A percentile compares a stretch with the other conserved stretches of the same genome.
These are phyloP conservation scores for Entophlyctis helioformis DNA, from an alignment of 192 early-diverging fungal species.

Conservation along the genomic window DNA sequence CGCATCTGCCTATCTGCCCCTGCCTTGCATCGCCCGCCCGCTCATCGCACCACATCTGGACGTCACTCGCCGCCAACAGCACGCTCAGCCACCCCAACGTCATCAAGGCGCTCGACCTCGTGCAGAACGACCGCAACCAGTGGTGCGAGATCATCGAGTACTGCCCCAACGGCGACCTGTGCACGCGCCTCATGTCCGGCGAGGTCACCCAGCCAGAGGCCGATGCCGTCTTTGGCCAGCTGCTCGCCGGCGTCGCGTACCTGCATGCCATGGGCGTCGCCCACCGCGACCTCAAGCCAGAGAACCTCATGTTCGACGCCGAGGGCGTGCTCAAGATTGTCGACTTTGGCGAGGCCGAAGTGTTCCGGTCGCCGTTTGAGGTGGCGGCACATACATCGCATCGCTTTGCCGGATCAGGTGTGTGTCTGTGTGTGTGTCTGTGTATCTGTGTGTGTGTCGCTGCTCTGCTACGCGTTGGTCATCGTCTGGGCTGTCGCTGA, in stretches of 20 bases:
- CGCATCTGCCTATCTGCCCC: not conserved
- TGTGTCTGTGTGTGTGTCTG: too few species aligned
- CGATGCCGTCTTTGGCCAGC: slow-evolving; percentile 72
- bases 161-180: slow-evolving; percentile 80
- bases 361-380: too few species aligned
- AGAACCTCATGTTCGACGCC: slow-evolving; percentile 78
- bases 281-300: slow-evolving; percentile 52
- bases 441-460: too few species aligned
- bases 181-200: slow-evolving; percentile 53
- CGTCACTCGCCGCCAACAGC: too few species aligned
- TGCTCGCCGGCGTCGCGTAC: slow-evolving; percentile 72
- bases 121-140: slow-evolving; percentile 2
- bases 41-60: too few species aligned
- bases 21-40: slow-evolving; percentile 6
- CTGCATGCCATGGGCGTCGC: slow-evolving; percentile 82
- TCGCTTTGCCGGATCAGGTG: too few species aligned
- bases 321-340: slow-evolving; percentile 73
- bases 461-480: too few species aligned
- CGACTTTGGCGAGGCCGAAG: slow-evolving; percentile 91
- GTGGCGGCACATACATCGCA: too few species aligned
- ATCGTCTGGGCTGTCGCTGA: too few species aligned
- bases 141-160: slow-evolving; percentile 70
- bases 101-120: slow-evolving; percentile 6
- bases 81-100: slow-evolving; percentile 12
- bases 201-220: slow-evolving; percentile 11